These are phyloP conservation scores for Aspergillus thermomutatus DNA, from an alignment of 2,329 filamentous ascomycete species.

Conservation along the genomic window DNA sequence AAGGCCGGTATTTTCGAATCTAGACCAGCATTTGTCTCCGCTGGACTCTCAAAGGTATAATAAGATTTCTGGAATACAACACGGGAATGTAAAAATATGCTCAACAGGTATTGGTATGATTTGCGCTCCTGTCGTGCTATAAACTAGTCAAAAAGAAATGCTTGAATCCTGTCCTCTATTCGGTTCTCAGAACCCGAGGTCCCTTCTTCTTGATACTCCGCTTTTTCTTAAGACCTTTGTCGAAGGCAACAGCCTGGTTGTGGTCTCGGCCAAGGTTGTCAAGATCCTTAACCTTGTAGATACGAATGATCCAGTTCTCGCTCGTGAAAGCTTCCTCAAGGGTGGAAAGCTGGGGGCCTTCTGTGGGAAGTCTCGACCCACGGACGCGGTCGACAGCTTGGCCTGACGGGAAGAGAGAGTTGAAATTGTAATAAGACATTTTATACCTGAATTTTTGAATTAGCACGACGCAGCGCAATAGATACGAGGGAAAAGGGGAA, in stretches of 20 bases:
- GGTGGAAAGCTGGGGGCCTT: slow-evolving; percentile 79
- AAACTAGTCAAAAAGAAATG: slow-evolving; percentile 8
- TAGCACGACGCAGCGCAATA: slow-evolving; percentile 14
- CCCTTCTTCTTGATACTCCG: slow-evolving; percentile 45
- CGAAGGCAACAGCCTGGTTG: slow-evolving; percentile 55
- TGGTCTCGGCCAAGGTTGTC: slow-evolving; percentile 95
- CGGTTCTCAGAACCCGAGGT: slow-evolving; percentile 42
- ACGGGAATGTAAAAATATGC: neutral
- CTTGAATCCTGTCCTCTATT: slow-evolving; percentile 25
- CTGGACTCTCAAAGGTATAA: neutral
- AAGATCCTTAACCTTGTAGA: slow-evolving; percentile 99
- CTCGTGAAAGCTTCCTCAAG: slow-evolving; percentile 97
- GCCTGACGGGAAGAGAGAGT: slow-evolving; percentile 83
- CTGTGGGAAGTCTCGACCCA: slow-evolving; percentile 71
- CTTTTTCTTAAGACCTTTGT: slow-evolving; percentile 53
- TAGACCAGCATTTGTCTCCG: neutral
- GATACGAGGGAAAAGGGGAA: neutral
- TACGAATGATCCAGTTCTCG: slow-evolving; percentile 99
- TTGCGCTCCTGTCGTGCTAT: slow-evolving; percentile 7
- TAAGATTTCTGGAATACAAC: neutral
- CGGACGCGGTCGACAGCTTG: slow-evolving; percentile 90
- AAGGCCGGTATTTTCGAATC: neutral
- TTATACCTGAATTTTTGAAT: slow-evolving; percentile 72
- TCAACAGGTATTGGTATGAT: neutral
- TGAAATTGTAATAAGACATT: slow-evolving; percentile 99